Evolutionary conservation across 768 basidiomycete species (phyloP).

Genomic region (Phanerochaete sordida): DNA sequence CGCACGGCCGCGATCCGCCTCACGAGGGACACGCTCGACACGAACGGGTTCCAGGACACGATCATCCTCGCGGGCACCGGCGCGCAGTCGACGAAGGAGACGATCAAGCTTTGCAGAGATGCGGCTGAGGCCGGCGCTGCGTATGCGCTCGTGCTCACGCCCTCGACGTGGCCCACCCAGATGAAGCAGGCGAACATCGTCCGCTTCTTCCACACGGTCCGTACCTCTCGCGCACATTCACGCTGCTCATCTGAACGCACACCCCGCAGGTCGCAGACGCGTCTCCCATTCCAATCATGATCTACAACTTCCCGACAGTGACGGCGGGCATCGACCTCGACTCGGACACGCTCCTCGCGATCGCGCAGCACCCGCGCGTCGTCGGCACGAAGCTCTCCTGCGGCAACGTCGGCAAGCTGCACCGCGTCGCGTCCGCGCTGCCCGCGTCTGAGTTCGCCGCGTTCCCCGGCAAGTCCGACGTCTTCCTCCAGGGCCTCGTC

Average conservation of each 20-base stretch:
- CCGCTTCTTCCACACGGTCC: constrained; percentile 61
- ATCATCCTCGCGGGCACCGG: constrained; percentile 83
- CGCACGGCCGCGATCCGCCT: constrained; percentile 58
- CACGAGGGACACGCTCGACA: constrained; percentile 69
- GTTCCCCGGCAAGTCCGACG: constrained; percentile 74
- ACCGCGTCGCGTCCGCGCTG: constrained; percentile 63
- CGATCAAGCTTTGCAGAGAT: constrained; percentile 62
- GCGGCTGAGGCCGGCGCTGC: constrained; percentile 82
- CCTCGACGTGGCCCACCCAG: constrained; percentile 63
- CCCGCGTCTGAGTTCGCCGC: constrained; percentile 55
- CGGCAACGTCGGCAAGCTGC: constrained; percentile 80
- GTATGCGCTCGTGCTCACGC: constrained; percentile 73
- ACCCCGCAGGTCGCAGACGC: constrained; percentile 58
- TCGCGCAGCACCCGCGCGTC: constrained; percentile 79
- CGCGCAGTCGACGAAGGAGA: constrained; percentile 75
- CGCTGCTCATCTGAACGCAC: constrained; percentile 8
- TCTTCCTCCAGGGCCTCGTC: constrained; percentile 46
- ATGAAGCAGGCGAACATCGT: constrained; percentile 64
- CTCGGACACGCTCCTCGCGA: constrained; percentile 66
- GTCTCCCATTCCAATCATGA: constrained; percentile 67
- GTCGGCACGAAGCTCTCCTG: constrained; percentile 86
- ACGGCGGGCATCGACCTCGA: constrained; percentile 83
- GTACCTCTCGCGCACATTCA: constrained; percentile 4
- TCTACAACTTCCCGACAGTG: constrained; percentile 85
- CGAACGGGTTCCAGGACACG: constrained; percentile 62